A percentile compares a stretch with the other conserved stretches of the same genome.
Conservation (phyloP, 352 stramenopile species). For the Pythium graminicola region DNA sequence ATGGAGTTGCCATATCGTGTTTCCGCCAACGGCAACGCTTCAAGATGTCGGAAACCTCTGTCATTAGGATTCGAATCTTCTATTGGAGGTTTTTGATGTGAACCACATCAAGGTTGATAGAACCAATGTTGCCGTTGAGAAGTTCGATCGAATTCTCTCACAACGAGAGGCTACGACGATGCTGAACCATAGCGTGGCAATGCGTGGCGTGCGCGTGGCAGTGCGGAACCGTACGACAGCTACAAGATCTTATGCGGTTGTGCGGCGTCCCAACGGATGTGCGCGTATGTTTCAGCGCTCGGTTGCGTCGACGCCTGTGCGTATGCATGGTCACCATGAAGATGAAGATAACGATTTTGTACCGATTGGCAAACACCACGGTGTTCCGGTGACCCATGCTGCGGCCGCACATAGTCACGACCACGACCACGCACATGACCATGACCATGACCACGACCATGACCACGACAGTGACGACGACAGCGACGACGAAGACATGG, state of each 20-base stretch:
- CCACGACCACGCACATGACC: constrained; percentile 18
- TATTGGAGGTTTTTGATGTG: constrained; percentile 8
- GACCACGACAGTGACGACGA: constrained; percentile 29
- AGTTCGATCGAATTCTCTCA: no score
- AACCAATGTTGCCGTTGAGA: no score
- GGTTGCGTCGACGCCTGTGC: constrained; percentile 27
- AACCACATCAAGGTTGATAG: constrained; percentile 5
- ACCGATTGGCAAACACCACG: constrained; percentile 15
- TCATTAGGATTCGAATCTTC: neutral
- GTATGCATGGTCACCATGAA: constrained; percentile 22
- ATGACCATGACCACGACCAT: constrained; percentile 14
- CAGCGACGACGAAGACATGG: constrained; percentile 85
- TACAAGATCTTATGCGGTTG: neutral
- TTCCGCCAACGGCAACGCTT: constrained; percentile 17
- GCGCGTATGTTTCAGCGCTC: constrained; percentile 8
- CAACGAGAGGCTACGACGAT: no score
- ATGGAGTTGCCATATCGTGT: constrained; percentile 5
- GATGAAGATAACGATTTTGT: constrained; percentile 32
- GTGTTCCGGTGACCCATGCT: constrained; percentile 4
- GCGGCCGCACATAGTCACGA: constrained; percentile 8
- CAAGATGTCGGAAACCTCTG: constrained; percentile 13
- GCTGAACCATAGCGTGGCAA: neutral
- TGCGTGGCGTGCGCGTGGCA: constrained; percentile 9
- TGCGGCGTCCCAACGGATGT: neutral
- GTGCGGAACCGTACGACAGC: neutral